A percentile compares a stretch with the other conserved stretches of the same genome.
Conservation (phyloP, 108 stramenopile genomes). For the Cyclotella cryptica region DNA sequence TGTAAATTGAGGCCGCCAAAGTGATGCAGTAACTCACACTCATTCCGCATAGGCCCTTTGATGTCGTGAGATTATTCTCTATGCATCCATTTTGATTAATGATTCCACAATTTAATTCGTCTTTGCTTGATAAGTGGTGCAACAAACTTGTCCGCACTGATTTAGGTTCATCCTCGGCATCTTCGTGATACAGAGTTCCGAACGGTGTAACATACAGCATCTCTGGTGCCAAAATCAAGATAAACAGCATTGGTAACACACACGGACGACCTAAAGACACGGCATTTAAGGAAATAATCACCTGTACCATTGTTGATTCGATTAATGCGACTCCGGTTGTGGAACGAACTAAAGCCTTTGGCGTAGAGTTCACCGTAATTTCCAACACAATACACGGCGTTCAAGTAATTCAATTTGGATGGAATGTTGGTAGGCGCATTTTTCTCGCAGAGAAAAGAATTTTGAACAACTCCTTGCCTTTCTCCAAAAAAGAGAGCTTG, state of each 20-base stretch:
- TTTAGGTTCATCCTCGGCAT: neutral
- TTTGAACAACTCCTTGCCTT: conserved; percentile 35
- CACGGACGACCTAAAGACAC: too few relatives aligned
- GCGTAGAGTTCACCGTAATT: conserved; percentile 55
- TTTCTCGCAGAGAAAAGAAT: conserved; percentile 10
- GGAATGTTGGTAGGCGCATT: neutral
- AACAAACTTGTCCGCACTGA: conserved; percentile 17
- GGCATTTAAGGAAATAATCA: neutral
- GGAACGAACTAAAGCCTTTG: conserved; percentile 15
- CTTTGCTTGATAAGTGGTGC: conserved; percentile 23
- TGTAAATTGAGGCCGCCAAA: conserved; percentile 58
- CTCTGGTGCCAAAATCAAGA: conserved; percentile 12
- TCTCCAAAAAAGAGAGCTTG: conserved; percentile 54
- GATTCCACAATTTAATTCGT: conserved; percentile 60
- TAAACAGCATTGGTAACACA: neutral
- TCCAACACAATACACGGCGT: conserved; percentile 57
- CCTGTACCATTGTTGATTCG: conserved; percentile 53
- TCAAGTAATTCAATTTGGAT: conserved; percentile 32
- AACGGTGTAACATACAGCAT: conserved; percentile 59
- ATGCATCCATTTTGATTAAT: conserved; percentile 23
- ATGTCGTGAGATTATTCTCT: conserved; percentile 19
- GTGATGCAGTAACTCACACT: conserved; percentile 60
- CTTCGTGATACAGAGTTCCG: conserved; percentile 21
- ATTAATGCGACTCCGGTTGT: conserved; percentile 40
- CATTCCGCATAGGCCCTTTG: conserved; percentile 38